phyloP scores from a whole-genome alignment of 441 rosid species.

The Cnidoscolus chayamansa region DNA sequence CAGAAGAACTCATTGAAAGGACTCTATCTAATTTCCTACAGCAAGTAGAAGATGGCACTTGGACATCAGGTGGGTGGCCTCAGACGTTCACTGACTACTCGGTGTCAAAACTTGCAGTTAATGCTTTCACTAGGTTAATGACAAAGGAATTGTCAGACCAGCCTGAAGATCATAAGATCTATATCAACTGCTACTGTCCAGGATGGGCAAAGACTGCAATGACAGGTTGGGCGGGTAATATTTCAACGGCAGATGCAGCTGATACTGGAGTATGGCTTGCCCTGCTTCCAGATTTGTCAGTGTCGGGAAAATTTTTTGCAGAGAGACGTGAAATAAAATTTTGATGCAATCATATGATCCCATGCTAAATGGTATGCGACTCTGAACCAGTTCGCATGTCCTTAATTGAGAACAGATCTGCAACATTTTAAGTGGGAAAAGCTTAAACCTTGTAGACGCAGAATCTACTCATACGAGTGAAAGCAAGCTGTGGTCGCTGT shows the following conservation, averaged over 20 bases:
- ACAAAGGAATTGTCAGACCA: conserved; percentile 50
- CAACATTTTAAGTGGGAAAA: neutral
- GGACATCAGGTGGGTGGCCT: conserved; percentile 93
- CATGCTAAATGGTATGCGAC: neutral
- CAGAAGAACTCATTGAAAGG: conserved; percentile 65
- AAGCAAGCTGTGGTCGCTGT: neutral
- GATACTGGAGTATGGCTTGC: conserved; percentile 95
- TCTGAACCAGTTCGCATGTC: neutral
- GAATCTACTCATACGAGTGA: neutral
- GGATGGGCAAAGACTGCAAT: conserved; percentile 96
- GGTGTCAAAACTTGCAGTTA: conserved; percentile 83
- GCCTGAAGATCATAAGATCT: conserved; percentile 64
- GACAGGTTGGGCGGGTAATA: conserved; percentile 84
- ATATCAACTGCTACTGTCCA: conserved; percentile 82
- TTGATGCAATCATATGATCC: conserved; percentile 30
- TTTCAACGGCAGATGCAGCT: conserved; percentile 71
- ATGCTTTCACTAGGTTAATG: conserved; percentile 61
- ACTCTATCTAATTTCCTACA: conserved; percentile 52
- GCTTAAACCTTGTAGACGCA: neutral
- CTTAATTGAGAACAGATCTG: neutral
- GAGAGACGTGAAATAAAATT: conserved; percentile 88
- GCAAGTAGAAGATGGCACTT: conserved; percentile 67
- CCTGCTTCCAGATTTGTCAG: conserved; percentile 56
- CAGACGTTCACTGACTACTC: conserved; percentile 74
- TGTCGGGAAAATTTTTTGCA: conserved; percentile 81